Evolutionary conservation across 805 yeast species (phyloP), one percentile per base, ranked within the genome.

Genomic region (Kluyveromyces aestuarii): DNA sequence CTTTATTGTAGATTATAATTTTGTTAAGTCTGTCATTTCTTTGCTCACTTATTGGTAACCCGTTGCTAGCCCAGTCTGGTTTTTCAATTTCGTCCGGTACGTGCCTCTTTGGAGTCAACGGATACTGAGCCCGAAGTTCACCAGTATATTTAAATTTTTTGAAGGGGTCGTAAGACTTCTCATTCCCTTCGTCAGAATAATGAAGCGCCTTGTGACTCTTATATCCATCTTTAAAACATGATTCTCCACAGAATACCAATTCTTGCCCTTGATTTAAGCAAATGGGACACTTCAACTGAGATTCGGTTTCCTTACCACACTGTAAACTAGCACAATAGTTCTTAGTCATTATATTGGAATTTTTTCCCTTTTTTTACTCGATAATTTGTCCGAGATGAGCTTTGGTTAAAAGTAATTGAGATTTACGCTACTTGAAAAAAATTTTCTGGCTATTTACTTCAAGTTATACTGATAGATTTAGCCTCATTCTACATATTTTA

Each of bases 11-110:
- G 27, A 81, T 72, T 40, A 78, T 78, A 59, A 90, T 83, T 58
- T 80, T 79, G 45, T 80, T 80, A 8, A 79, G 65, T 59, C 90
- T 72, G 58, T 83, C 89, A 60, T 82, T 79, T 51, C 75, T 72
- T 63, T 86, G 81, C 70, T 93, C 99, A 50, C 80, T 69, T 16
- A 77, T 63, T 18, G 99, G 98, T 56, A 75, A 71, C 39, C 99
- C 99, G 55, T 79, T 74, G 11, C 62, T 70, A 7, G 95, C 90
- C 67, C 95, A 87, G 62, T 93, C 99, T 1, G 99, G 96, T 51
- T 69, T 69, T 40, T 69, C 79, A 55, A 93, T 81, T 43, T 75
- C 74, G 16, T 75, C 82, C 14, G 96, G 96, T 41, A 93, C 76
- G 16, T 66, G 63, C 52, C 95, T 77, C 56, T 77, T 79, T 18